phyloP scores from a whole-genome alignment of 1,284 basidiomycete genomes.

The Tilletiaria anomala region DNA sequence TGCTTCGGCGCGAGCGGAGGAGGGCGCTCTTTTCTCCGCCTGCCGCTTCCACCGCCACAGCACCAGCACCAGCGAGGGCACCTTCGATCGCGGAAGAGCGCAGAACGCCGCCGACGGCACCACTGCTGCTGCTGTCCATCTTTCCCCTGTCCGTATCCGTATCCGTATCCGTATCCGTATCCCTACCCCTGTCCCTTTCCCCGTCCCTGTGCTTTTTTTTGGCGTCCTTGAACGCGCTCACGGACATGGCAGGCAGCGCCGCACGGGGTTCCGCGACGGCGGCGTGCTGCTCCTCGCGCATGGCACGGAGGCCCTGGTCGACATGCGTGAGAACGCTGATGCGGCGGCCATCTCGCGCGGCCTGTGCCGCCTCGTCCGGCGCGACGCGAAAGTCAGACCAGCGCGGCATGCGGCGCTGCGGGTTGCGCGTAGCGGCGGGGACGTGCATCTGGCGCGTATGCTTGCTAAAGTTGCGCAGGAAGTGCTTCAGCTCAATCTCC shows the following conservation, averaged over 20 bases:
- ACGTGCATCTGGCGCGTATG: conserved; percentile 36
- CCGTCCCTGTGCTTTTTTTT: too few species aligned
- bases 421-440: conserved; percentile 7
- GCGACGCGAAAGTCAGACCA: conserved; percentile 36
- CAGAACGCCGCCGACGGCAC: too few species aligned
- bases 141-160: not conserved
- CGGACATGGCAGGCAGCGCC: too few species aligned
- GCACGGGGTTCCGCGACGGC: too few species aligned
- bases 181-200: not conserved
- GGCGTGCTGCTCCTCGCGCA: conserved; percentile 4
- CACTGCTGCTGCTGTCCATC: not conserved
- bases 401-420: conserved; percentile 29
- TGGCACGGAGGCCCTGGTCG: conserved; percentile 25
- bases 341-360: conserved; percentile 7
- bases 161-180: not conserved
- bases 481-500: conserved; percentile 33
- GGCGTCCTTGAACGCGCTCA: too few species aligned
- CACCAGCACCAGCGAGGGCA: too few species aligned
- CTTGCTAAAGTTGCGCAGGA: conserved; percentile 29
- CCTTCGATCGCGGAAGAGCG: too few species aligned
- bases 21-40: too few species aligned
- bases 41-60: too few species aligned
- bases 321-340: conserved; percentile 22
- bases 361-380: conserved; percentile 15
- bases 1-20: too few species aligned